These are phyloP conservation scores for Termitomyces eurrhizus DNA, from an alignment of 768 basidiomycete species.

Conservation along the genomic window DNA sequence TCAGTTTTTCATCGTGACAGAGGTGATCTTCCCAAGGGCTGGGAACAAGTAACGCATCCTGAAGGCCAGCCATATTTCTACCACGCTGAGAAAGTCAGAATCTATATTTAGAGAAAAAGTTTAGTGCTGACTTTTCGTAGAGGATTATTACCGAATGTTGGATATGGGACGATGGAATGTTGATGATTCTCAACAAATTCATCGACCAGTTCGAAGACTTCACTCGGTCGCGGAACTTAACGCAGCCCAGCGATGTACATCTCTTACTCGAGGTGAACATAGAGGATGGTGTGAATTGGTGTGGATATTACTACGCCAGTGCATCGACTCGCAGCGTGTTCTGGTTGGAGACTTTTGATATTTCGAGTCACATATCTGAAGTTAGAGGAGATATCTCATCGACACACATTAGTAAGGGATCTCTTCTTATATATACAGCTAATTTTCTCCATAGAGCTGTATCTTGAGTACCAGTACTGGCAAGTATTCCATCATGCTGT, in stretches of 20 bases:
- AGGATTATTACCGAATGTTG: conserved; percentile 7
- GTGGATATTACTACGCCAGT: conserved; percentile 4
- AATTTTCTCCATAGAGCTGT: background rate
- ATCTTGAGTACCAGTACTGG: conserved; percentile 13
- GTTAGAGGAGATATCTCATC: background rate
- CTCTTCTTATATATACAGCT: background rate
- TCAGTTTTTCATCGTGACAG: background rate
- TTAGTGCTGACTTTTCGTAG: background rate
- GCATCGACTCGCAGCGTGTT: background rate
- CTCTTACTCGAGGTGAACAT: conserved; percentile 1
- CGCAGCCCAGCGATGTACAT: background rate
- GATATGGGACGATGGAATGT: background rate
- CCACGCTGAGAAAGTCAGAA: background rate
- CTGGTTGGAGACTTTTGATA: conserved; percentile 5
- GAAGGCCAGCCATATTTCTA: conserved; percentile 10
- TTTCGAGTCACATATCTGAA: background rate
- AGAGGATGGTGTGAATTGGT: background rate
- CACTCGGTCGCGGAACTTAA: background rate
- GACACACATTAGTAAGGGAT: conserved; percentile 1
- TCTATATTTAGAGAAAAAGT: background rate
- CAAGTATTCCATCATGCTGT: background rate
- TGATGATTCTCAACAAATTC: background rate
- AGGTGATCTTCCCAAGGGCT: conserved; percentile 3
- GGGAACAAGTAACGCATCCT: conserved; percentile 8
- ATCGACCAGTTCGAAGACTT: conserved; percentile 1